phyloP scores from a whole-genome alignment of 1,139 yeast species.

The Eremothecium gossypii region DNA sequence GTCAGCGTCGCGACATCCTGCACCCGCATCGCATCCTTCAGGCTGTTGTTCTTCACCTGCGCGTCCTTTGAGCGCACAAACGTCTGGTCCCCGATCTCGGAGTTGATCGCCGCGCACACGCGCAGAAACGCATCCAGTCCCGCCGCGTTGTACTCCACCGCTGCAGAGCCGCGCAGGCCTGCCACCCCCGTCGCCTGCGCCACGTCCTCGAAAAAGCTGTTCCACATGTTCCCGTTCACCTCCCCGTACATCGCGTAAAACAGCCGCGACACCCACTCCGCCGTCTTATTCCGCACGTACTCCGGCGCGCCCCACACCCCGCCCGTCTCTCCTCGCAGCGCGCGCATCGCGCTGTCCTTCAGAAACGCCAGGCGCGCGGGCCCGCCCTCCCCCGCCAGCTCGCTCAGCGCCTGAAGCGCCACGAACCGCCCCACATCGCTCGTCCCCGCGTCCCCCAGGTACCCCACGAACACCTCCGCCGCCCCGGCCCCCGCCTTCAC shows the following conservation, averaged over 20 bases:
- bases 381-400: slow-evolving; percentile 34
- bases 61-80: slow-evolving; percentile 56
- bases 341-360: slow-evolving; percentile 37
- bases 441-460: slow-evolving; percentile 40
- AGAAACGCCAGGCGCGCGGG: slow-evolving; percentile 18
- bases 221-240: slow-evolving; percentile 43
- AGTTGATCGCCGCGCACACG: slow-evolving; percentile 65
- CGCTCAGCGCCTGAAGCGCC: slow-evolving; percentile 72
- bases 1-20: slow-evolving; percentile 66
- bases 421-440: slow-evolving; percentile 61
- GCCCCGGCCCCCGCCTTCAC: slow-evolving; percentile 72
- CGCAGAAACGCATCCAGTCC: slow-evolving; percentile 74
- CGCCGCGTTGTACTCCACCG: slow-evolving; percentile 25
- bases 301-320: slow-evolving; percentile 41
- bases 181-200: slow-evolving; percentile 28
- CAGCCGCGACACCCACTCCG: slow-evolving; percentile 61
- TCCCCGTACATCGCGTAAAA: slow-evolving; percentile 55
- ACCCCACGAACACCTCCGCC: slow-evolving; percentile 63
- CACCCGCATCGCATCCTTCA: slow-evolving; percentile 76
- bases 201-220: slow-evolving; percentile 60
- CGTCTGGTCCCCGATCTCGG: slow-evolving; percentile 88
- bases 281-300: slow-evolving; percentile 68
- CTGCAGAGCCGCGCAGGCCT: slow-evolving; percentile 9
- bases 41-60: slow-evolving; percentile 54
- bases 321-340: slow-evolving; percentile 32